These are phyloP conservation scores for Sanghuangporus baumii DNA, from an alignment of 1,284 basidiomycete genomes.

Conservation along the genomic window DNA sequence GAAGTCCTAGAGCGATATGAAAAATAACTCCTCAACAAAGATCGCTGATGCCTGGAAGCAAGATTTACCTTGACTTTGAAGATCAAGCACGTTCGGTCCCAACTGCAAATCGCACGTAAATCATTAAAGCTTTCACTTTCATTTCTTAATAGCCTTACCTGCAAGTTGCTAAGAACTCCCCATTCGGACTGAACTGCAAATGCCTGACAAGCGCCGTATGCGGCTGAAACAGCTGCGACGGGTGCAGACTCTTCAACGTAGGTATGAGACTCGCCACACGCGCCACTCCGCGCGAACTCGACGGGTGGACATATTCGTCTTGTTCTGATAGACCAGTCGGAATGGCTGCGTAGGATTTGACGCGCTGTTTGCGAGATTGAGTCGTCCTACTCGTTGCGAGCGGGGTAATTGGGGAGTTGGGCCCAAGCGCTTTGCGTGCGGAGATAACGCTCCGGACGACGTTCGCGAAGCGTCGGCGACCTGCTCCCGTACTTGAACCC, in stretches of 20 bases:
- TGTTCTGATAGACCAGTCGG: constrained; percentile 23
- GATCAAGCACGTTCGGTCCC: constrained; percentile 72
- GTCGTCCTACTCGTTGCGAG: neutral
- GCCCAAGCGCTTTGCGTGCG: constrained; percentile 12
- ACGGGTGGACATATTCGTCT: constrained; percentile 30
- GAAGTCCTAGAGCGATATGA: constrained; percentile 5
- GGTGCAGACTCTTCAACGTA: constrained; percentile 48
- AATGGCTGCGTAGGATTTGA: constrained; percentile 35
- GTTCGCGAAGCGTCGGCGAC: constrained; percentile 4
- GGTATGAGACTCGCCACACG: constrained; percentile 53
- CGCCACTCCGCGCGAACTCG: constrained; percentile 41
- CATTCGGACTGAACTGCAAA: constrained; percentile 68
- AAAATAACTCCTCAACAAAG: neutral
- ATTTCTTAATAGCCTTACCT: constrained; percentile 35
- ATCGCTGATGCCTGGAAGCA: neutral
- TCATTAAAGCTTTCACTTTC: neutral
- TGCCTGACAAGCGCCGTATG: constrained; percentile 64
- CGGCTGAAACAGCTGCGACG: constrained; percentile 56
- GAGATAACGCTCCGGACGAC: constrained; percentile 12
- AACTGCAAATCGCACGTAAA: constrained; percentile 35
- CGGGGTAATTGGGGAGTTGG: constrained; percentile 1
- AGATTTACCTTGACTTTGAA: constrained; percentile 59
- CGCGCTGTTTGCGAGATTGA: constrained; percentile 34
- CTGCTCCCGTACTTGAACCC: neutral
- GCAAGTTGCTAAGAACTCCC: constrained; percentile 65